phyloP scores from a whole-genome alignment of 306 rosid genomes.

The Oemleria cerasiformis region DNA sequence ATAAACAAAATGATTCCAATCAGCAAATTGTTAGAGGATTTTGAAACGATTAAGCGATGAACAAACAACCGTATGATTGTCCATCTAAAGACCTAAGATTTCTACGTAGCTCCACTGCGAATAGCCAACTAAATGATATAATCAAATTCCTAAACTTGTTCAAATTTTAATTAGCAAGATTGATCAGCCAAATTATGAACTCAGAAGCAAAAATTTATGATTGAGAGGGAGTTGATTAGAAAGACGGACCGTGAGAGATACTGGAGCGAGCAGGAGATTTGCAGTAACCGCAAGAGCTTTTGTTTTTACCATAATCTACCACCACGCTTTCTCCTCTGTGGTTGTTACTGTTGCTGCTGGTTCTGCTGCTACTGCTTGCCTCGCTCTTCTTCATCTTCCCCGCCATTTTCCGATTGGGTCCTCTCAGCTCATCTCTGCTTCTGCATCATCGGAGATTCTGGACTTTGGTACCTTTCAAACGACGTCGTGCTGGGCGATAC shows the following conservation, averaged over 20 bases:
- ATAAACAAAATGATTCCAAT: neutral
- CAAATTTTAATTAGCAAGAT: neutral
- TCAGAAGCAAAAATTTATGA: neutral
- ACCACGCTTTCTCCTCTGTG: conserved; percentile 58
- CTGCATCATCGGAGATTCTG: neutral
- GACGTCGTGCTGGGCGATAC: conserved; percentile 18
- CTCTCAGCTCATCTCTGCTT: conserved; percentile 2
- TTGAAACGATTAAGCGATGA: neutral
- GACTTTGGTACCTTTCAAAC: conserved; percentile 12
- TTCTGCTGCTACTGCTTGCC: conserved; percentile 53
- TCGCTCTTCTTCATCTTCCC: conserved; percentile 46
- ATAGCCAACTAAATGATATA: neutral
- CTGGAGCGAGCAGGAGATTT: conserved; percentile 58
- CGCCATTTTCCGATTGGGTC: conserved; percentile 39
- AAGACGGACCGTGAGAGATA: conserved; percentile 67
- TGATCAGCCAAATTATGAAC: neutral
- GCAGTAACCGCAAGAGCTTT: conserved; percentile 82
- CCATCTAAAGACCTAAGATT: neutral
- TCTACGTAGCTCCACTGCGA: neutral
- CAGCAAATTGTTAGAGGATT: neutral
- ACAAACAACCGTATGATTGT: neutral
- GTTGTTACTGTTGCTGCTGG: conserved; percentile 17
- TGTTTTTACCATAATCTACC: conserved; percentile 50
- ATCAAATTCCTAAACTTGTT: neutral
- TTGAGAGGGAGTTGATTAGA: neutral